These are phyloP conservation scores for Hypoxylon sp. DNA, from an alignment of 2,329 filamentous ascomycete species.

Conservation along the genomic window DNA sequence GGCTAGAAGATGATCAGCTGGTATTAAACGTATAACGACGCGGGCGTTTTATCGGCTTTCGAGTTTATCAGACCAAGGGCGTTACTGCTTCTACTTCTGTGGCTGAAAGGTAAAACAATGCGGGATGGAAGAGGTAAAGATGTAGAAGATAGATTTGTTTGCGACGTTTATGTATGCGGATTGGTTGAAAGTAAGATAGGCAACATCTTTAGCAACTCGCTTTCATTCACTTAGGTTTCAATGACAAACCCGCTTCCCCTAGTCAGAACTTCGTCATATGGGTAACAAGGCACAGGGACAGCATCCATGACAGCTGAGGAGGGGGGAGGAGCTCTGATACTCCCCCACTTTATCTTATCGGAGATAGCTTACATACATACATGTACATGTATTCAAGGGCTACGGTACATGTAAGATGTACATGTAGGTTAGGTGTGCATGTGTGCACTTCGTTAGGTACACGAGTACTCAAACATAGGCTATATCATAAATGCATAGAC, in stretches of 20 bases:
- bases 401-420: too few relatives aligned
- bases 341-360: conserved; percentile 11
- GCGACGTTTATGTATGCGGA: conserved; percentile 5
- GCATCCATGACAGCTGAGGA: conserved; percentile 18
- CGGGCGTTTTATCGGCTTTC: conserved; percentile 1
- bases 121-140: conserved; percentile 9
- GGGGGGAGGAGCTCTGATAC: background rate
- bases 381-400: too few relatives aligned
- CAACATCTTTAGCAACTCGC: conserved; percentile 8
- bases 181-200: background rate
- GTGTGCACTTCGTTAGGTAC: background rate
- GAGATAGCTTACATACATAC: too few relatives aligned
- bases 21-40: conserved; percentile 1
- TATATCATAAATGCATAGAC: background rate
- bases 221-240: background rate
- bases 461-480: background rate
- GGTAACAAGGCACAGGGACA: conserved; percentile 21
- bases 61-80: background rate
- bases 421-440: background rate
- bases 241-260: background rate
- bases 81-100: conserved; percentile 7
- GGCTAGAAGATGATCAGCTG: conserved; percentile 18
- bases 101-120: conserved; percentile 1
- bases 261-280: conserved; percentile 17
- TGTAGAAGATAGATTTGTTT: conserved; percentile 5